Conservation (phyloP, 2,329 filamentous ascomycete species). For the Echinosphaeria canescens region DNA sequence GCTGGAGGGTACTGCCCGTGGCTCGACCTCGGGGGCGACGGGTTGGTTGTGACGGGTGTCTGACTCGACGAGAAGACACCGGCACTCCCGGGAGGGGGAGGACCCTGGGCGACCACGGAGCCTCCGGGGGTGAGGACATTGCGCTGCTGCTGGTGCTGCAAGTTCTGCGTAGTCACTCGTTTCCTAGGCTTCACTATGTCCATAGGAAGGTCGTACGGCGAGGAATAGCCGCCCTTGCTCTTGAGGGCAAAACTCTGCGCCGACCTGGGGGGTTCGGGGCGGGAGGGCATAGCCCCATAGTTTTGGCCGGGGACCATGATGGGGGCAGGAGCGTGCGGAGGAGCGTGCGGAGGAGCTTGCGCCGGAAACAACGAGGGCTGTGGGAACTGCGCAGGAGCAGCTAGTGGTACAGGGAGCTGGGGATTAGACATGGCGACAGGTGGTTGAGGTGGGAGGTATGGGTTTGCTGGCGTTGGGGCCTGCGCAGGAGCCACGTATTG, state of each 20-base stretch:
- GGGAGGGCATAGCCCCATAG: constrained; percentile 10
- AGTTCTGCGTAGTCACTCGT: constrained; percentile 34
- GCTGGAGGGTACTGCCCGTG: no score
- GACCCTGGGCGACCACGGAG: constrained; percentile 34
- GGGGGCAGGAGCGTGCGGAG: neutral
- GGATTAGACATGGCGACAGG: neutral
- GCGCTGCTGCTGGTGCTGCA: no score
- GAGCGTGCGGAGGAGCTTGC: neutral
- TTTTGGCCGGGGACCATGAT: no score
- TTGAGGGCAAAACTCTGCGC: constrained; percentile 80
- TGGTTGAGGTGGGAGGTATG: constrained; percentile 5
- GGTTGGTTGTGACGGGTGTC: no score
- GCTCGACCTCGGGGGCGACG: constrained; percentile 15
- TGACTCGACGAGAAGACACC: no score
- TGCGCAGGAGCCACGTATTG: constrained; percentile 12
- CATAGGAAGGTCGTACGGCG: constrained; percentile 86
- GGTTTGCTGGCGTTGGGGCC: constrained; percentile 6
- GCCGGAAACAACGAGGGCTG: no score
- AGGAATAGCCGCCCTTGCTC: constrained; percentile 77
- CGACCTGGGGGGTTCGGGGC: constrained; percentile 28
- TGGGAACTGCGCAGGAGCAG: no score
- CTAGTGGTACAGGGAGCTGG: neutral
- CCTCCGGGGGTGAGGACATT: constrained; percentile 16
- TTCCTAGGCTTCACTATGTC: constrained; percentile 61
- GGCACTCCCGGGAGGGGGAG: constrained; percentile 31